A percentile compares a stretch with the other conserved stretches of the same genome.
These are phyloP conservation scores for Withania somnifera DNA, from an alignment of 305 asterid genomes.

Conservation along the genomic window DNA sequence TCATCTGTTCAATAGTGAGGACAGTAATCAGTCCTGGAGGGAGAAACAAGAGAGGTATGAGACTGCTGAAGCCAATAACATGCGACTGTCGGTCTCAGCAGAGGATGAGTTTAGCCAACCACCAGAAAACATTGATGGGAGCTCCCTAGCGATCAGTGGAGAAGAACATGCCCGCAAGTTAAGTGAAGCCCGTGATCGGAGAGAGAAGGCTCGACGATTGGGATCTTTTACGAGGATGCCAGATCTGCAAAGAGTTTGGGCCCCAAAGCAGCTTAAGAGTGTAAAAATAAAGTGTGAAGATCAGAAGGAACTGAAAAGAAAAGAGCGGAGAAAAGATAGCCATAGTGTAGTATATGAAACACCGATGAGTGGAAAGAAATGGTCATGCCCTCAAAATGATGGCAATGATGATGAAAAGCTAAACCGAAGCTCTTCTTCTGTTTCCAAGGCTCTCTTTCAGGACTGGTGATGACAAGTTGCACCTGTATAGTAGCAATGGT, in stretches of 20 bases:
- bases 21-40: constrained; percentile 82
- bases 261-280: constrained; percentile 59
- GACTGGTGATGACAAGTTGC: constrained; percentile 24
- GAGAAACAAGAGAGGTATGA: constrained; percentile 44
- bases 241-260: constrained; percentile 89
- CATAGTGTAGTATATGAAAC: constrained; percentile 68
- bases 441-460: constrained; percentile 79
- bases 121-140: constrained; percentile 14
- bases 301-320: constrained; percentile 42
- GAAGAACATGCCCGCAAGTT: constrained; percentile 50
- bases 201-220: constrained; percentile 55
- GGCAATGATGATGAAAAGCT: constrained; percentile 16
- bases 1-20: constrained; percentile 72
- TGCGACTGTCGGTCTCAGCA: constrained; percentile 32
- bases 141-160: constrained; percentile 12
- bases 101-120: constrained; percentile 46
- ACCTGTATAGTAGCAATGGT: neutral
- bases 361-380: constrained; percentile 50
- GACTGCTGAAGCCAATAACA: constrained; percentile 33
- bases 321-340: constrained; percentile 23
- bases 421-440: constrained; percentile 25
- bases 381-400: constrained; percentile 13
- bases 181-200: constrained; percentile 67
- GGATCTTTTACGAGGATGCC: constrained; percentile 48
- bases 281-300: constrained; percentile 34